Base-by-base conservation (phyloP, 768 basidiomycete genomes). In the Lactarius indigo region DNA sequence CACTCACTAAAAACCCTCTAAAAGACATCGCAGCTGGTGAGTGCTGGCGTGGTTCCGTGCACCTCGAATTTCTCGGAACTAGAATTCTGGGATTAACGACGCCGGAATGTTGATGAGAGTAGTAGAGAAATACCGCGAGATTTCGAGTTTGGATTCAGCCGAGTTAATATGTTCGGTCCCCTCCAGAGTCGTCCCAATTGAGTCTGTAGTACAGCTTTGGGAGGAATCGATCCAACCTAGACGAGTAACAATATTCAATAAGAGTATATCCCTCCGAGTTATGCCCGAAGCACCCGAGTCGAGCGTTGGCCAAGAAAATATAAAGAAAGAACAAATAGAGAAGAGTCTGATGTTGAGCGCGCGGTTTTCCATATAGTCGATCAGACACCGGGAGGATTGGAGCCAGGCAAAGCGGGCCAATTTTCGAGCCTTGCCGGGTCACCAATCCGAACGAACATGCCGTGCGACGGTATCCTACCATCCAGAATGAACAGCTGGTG, bases 401-500 rank as follows among this genome's bases (percentile, higher is more conserved):
- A 92, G 63, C 87, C 90, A 33, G 88, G 83, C 70, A 84, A 77
- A 62, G 84, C 63, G 0, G 91, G 91, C 91, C 91, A 93, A 69
- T 88, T 85, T 0, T 91, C 91, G 13, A 93, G 75, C 61, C 78
- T n/a, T 0, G 79, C 82, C 0, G 90, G 91, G 72, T 93, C 92
- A 0, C 89, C 91, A 59, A 93, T 89, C 31, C 90, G 84, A 13
- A 94, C 85, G 86, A 88, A 91, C 10, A 80, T 75, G 18, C 90
- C 89, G 69, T 85, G 83, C 30, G 88, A 91, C 4, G 92, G 91
- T 3, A 89, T 91, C 30, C 88, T 86, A 1, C 90, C 90, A 60
- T 92, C 90, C 31, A 93, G 78, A 56, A 93, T 79, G 73, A 88
- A 93, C 15, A 93, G 72, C 73, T 89, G 87, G 64, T 87, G 84